Evolutionary conservation across 83 land plant genomes (phyloP).

Genomic region (Thuja plicata): DNA sequence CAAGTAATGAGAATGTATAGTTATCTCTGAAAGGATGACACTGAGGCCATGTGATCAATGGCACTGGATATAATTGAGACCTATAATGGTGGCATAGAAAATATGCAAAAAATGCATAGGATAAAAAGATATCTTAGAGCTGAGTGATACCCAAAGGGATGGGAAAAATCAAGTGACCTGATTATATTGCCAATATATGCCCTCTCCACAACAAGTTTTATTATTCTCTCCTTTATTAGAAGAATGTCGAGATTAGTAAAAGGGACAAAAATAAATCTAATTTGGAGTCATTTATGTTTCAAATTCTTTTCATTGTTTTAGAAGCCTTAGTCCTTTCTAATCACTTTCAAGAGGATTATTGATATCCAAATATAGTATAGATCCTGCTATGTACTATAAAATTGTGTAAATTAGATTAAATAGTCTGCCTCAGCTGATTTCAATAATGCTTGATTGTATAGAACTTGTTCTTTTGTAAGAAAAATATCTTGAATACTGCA

Average conservation of each 20-base stretch:
- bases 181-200: background rate
- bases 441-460: background rate
- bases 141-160: background rate
- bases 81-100: background rate
- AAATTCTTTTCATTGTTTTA: background rate
- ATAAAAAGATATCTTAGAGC: conserved; percentile 8
- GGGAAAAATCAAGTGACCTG: background rate
- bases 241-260: background rate
- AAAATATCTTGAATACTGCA: background rate
- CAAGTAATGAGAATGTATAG: background rate
- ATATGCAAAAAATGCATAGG: background rate
- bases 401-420: background rate
- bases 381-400: background rate
- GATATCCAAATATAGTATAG: background rate
- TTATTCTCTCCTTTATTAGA: background rate
- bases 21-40: background rate
- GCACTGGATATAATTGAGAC: background rate
- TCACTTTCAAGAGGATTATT: background rate
- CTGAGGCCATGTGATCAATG: background rate
- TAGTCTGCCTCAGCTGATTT: background rate
- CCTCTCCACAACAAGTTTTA: background rate
- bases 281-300: background rate
- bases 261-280: background rate
- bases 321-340: background rate
- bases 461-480: background rate